Percentiles rank a stretch among this genome's conserved stretches.
These are phyloP conservation scores for Periconia sp. DNA, from an alignment of 2,329 filamentous ascomycete species.

Conservation along the genomic window DNA sequence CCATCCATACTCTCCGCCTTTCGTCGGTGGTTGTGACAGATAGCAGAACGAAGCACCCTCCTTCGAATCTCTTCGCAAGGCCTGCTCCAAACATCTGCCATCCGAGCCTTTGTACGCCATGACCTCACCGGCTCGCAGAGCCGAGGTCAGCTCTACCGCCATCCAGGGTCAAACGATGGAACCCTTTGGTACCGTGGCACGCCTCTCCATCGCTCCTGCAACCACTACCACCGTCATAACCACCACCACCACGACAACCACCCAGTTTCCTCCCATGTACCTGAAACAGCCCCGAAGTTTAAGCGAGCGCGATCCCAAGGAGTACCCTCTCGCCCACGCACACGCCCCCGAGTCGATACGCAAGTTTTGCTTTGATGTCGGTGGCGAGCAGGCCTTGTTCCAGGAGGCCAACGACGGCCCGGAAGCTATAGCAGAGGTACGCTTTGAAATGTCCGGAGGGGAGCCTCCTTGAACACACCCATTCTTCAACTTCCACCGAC, in stretches of 20 bases:
- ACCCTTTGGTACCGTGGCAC: slow-evolving; percentile 53
- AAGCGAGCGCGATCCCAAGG: slow-evolving; percentile 76
- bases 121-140: slow-evolving; percentile 28
- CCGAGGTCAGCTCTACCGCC: slow-evolving; percentile 28
- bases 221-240: slow-evolving; percentile 73
- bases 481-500: slow-evolving; percentile 12
- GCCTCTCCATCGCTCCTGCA: slow-evolving; percentile 64
- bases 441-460: slow-evolving; percentile 26
- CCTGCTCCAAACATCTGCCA: background rate
- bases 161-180: slow-evolving; percentile 27
- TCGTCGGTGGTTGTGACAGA: too few relatives aligned
- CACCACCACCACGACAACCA: slow-evolving; percentile 86
- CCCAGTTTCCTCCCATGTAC: slow-evolving; percentile 79
- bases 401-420: slow-evolving; percentile 62
- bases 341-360: slow-evolving; percentile 79
- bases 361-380: slow-evolving; percentile 73
- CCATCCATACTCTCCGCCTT: too few relatives aligned
- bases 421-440: slow-evolving; percentile 57
- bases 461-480: slow-evolving; percentile 11
- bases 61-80: too few relatives aligned
- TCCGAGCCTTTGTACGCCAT: slow-evolving; percentile 19
- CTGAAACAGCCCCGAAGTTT: slow-evolving; percentile 73
- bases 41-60: too few relatives aligned
- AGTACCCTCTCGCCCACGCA: slow-evolving; percentile 83
- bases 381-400: slow-evolving; percentile 62